Conservation (phyloP, 208 protist species). For the Leishmania braziliensis region DNA sequence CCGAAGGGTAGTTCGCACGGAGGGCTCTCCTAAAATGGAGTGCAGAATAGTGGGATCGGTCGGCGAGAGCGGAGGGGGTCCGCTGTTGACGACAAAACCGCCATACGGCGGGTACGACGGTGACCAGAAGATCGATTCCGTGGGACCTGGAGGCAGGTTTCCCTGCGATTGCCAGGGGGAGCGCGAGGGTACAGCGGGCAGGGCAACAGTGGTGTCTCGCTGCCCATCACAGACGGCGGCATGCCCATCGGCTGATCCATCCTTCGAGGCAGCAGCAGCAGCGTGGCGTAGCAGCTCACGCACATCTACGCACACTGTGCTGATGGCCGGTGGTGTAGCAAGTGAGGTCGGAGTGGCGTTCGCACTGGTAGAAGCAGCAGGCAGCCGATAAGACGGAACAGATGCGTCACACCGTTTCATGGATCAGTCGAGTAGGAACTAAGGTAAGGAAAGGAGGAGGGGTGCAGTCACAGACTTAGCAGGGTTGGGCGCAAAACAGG, state of each 20-base stretch:
- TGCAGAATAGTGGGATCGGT: constrained; percentile 39
- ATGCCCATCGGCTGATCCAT: neutral
- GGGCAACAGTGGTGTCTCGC: neutral
- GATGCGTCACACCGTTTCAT: neutral
- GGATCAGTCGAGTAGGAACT: neutral
- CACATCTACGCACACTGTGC: constrained; percentile 57
- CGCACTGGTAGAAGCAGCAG: neutral
- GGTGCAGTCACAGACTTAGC: neutral
- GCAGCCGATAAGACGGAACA: neutral
- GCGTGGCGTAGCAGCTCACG: constrained; percentile 46
- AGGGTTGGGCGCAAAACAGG: neutral
- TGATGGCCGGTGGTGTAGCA: constrained; percentile 27
- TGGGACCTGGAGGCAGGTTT: neutral
- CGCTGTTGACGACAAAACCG: constrained; percentile 7
- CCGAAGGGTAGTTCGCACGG: neutral
- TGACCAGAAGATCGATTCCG: constrained; percentile 20
- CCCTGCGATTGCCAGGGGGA: neutral
- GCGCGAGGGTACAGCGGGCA: neutral
- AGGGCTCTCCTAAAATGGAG: constrained; percentile 31
- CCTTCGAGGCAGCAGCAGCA: constrained; percentile 2
- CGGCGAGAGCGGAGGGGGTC: constrained; percentile 40
- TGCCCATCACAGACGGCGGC: neutral
- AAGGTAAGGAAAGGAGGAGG: constrained; percentile 1
- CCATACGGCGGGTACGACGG: constrained; percentile 7
- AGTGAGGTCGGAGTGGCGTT: neutral